Base-by-base conservation (phyloP, 306 rosid species). In the Citrullus mucosospermus region DNA sequence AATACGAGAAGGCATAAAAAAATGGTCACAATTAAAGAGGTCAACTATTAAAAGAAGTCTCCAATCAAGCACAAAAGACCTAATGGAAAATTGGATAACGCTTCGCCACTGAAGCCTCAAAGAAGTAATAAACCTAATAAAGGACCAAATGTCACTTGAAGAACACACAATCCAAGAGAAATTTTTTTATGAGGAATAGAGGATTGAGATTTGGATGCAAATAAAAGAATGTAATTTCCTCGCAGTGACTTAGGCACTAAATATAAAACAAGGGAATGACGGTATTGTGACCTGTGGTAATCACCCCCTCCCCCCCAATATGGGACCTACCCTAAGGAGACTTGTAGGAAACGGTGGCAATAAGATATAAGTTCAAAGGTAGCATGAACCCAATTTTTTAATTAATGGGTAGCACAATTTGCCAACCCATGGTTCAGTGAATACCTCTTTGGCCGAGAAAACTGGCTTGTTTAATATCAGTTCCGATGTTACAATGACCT, bases 391-490 rank as follows among this genome's bases (percentile, higher is more conserved):
- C 8, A 43, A 69, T 0, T 41, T 67, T 39, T 16, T 25, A 25
- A 65, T 38, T 13, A 66, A 66, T 16, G 38, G 18, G 14, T 36
- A 68, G 41, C 3, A 10, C 16, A 69, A 39, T 69, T 70, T 25
- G 9, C 53, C 25, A 50, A 48, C 59, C 60, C 60, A 72, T 48
- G 58, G 59, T 72, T 66, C 59, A 30, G 61, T 80, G 8, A 39
- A 80, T 85, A 95, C 99, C 99, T 91, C 86, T 90, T 84, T 87
- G 97, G 79, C 99, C 99, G 74, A 95, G 97, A 88, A 95, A 95
- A 85, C 77, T 95, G 78, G 99, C 99, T 79, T 95, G 99, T 76
- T 95, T 95, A 81, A 95, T 95, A 83, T 95, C 99, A 73, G 99
- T 95, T 81, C 99, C 99, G 78, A 90, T 84, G 81, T 95, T 95